phyloP scores from a whole-genome alignment of 2,329 filamentous ascomycete species.

The Penicillium sp. region DNA sequence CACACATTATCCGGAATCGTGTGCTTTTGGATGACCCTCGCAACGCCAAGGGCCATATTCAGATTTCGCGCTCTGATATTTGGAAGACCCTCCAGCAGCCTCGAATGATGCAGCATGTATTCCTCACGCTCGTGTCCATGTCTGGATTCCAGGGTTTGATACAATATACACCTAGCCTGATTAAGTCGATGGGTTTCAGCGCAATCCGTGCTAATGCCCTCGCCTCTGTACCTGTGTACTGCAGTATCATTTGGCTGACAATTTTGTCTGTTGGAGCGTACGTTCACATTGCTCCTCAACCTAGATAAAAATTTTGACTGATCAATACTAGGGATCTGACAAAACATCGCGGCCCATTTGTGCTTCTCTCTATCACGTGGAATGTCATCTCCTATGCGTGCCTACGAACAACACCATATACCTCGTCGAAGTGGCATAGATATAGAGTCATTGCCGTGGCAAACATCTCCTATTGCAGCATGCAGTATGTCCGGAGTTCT shows the following conservation, averaged over 20 bases:
- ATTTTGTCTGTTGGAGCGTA: conserved; percentile 35
- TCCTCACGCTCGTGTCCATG: conserved; percentile 56
- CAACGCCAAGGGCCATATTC: conserved; percentile 45
- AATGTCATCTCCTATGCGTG: conserved; percentile 48
- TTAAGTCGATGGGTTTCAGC: conserved; percentile 60
- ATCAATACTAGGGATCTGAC: conserved; percentile 36
- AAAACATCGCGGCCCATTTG: conserved; percentile 43
- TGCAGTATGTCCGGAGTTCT: conserved; percentile 40
- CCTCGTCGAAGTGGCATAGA: conserved; percentile 36
- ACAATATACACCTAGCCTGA: conserved; percentile 62
- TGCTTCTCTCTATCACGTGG: conserved; percentile 46
- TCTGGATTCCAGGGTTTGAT: conserved; percentile 58
- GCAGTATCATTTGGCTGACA: conserved; percentile 37
- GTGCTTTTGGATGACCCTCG: conserved; percentile 54
- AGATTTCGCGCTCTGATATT: conserved; percentile 47
- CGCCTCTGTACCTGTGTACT: conserved; percentile 57
- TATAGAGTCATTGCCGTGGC: conserved; percentile 40
- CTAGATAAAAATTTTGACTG: conserved; percentile 13
- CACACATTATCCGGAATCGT: conserved; percentile 49
- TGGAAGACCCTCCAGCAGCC: conserved; percentile 52
- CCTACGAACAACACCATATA: conserved; percentile 37
- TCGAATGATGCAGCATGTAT: conserved; percentile 59
- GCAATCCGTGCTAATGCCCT: conserved; percentile 59
- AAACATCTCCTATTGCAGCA: conserved; percentile 41
- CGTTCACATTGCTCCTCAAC: conserved; percentile 10